Conservation (phyloP, 306 rosid species). For the Medicago arabica region DNA sequence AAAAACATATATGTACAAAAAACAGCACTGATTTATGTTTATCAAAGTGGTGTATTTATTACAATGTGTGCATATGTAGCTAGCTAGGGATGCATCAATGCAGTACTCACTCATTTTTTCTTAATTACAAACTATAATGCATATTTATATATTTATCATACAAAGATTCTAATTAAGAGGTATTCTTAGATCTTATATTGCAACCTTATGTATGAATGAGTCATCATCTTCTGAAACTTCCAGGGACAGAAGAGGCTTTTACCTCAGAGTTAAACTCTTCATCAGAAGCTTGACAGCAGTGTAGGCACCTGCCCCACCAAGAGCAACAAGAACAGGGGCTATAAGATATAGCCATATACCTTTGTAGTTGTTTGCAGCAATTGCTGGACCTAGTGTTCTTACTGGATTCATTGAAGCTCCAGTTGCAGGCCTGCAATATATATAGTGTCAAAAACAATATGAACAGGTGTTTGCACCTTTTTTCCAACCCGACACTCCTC, state of each 20-base stretch:
- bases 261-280: slow-evolving; percentile 49
- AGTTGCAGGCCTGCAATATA: slow-evolving; percentile 57
- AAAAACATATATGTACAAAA: too few species aligned
- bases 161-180: background rate
- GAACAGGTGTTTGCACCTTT: too few species aligned
- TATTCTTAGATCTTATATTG: background rate
- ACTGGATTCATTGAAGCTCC: slow-evolving; percentile 95
- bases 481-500: too few species aligned
- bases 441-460: slow-evolving; percentile 6
- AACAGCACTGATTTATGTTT: too few species aligned
- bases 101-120: background rate
- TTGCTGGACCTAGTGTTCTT: slow-evolving; percentile 86
- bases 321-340: slow-evolving; percentile 83
- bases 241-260: slow-evolving; percentile 49
- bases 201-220: background rate
- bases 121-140: background rate
- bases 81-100: background rate
- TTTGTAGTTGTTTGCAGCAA: slow-evolving; percentile 77
- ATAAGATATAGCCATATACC: slow-evolving; percentile 81
- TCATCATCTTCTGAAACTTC: slow-evolving; percentile 67
- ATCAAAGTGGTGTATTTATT: background rate
- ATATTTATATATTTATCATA: background rate
- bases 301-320: slow-evolving; percentile 78
- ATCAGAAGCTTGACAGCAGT: slow-evolving; percentile 68
- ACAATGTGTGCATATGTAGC: background rate